Evolutionary conservation across 208 protist species (phyloP).

Genomic region (Herpetomonas samuelpessoai): DNA sequence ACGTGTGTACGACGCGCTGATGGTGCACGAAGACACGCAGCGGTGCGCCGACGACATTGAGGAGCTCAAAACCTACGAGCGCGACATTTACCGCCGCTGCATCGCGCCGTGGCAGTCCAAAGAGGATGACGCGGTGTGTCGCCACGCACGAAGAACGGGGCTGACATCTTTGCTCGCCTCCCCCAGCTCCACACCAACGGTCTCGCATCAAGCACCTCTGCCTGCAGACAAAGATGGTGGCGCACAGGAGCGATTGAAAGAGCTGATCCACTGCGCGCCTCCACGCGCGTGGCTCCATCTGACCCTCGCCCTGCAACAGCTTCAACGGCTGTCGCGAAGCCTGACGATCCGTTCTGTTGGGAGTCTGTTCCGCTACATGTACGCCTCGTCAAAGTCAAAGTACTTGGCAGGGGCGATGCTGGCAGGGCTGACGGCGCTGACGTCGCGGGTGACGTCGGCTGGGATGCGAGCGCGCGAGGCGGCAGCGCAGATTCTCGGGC

Average conservation of each 20-base stretch:
- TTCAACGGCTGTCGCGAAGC: slow-evolving; percentile 25
- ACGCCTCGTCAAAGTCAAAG: slow-evolving; percentile 36
- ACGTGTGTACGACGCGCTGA: slow-evolving; percentile 38
- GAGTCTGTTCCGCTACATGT: slow-evolving; percentile 56
- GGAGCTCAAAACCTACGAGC: slow-evolving; percentile 33
- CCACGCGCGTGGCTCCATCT: slow-evolving; percentile 34
- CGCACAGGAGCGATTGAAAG: too few relatives aligned
- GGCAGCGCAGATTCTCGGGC: slow-evolving; percentile 24
- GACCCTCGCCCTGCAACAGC: slow-evolving; percentile 17
- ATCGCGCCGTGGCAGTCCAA: slow-evolving; percentile 4
- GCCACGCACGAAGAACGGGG: too few relatives aligned
- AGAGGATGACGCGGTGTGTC: too few relatives aligned
- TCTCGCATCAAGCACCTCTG: too few relatives aligned
- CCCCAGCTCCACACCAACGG: too few relatives aligned
- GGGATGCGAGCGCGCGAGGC: slow-evolving; percentile 31
- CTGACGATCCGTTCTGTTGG: slow-evolving; percentile 36
- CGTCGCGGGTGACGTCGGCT: slow-evolving; percentile 31
- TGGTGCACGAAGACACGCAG: slow-evolving; percentile 36
- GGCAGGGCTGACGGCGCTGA: slow-evolving; percentile 33
- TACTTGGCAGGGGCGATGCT: slow-evolving; percentile 36
- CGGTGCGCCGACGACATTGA: slow-evolving; percentile 43
- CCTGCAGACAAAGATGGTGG: too few relatives aligned
- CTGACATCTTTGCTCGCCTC: too few relatives aligned
- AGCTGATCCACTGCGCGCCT: too few relatives aligned
- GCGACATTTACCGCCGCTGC: slow-evolving; percentile 31